Evolutionary conservation across 768 basidiomycete genomes (phyloP).

Genomic region (Tricholoma matsutake): DNA sequence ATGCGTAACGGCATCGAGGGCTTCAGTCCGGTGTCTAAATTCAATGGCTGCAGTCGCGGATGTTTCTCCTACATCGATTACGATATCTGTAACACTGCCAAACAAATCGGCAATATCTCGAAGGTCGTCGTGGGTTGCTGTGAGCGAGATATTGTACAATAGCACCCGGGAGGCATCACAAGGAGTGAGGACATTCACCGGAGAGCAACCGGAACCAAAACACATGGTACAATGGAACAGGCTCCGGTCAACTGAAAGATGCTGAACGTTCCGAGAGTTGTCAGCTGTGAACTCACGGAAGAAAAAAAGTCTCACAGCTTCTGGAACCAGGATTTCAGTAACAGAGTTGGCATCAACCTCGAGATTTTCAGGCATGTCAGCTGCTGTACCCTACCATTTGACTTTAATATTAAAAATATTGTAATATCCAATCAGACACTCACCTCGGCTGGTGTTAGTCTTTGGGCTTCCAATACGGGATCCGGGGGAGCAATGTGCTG

Average conservation of each 20-base stretch:
- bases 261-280: slow-evolving; percentile 1
- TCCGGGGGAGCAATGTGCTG: slow-evolving; percentile 23
- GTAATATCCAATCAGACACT: neutral
- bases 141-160: slow-evolving; percentile 39
- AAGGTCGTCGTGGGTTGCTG: slow-evolving; percentile 27
- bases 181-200: slow-evolving; percentile 30
- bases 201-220: slow-evolving; percentile 28
- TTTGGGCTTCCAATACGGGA: neutral
- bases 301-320: neutral
- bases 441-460: slow-evolving; percentile 2
- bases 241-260: slow-evolving; percentile 15
- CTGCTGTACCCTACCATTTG: neutral
- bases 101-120: slow-evolving; percentile 26
- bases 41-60: slow-evolving; percentile 20
- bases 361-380: neutral
- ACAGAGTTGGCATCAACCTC: neutral
- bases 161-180: slow-evolving; percentile 34
- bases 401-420: neutral
- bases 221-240: slow-evolving; percentile 26
- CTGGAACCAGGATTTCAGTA: neutral
- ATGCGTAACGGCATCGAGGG: slow-evolving; percentile 29
- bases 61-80: slow-evolving; percentile 19
- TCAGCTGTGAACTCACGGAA: neutral
- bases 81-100: slow-evolving; percentile 26
- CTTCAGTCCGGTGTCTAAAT: slow-evolving; percentile 27